Evolutionary conservation across 108 stramenopile species (phyloP), one percentile per base, ranked within the genome.

Genomic region (Nannochloropsis oceanica): DNA sequence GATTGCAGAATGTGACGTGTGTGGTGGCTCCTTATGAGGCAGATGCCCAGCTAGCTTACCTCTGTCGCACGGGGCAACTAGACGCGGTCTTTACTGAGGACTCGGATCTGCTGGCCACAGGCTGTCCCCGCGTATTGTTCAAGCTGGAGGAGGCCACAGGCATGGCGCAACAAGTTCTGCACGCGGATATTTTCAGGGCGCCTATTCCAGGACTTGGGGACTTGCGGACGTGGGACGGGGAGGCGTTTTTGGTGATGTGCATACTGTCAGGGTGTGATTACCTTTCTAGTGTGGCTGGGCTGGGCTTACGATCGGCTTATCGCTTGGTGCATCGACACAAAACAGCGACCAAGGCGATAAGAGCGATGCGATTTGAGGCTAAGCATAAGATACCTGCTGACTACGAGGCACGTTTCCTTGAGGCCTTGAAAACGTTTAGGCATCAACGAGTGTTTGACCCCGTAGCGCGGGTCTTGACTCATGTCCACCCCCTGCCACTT

Each of bases 1-100:
- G 42, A 8, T 14, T 42, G 42, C 14, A 42, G 26, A 84, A 84
- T 50, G 84, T 82, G 27, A 34, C 44, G 44, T 88, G 92, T 86
- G 46, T 98, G 43, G 96, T 98, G 12, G 95, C 97, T 22, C 99
- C 99, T 1, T 99, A 98, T 87, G 99, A 99, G 92, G 96, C 98
- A 8, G 99, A 99, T 91, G 94, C 95, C 34, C 97, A 99, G 89
- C 93, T 99, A 26, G 98, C 96, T 12, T 96, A 92, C 82, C 90
- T 99, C 25, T 85, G 92, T 25, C 89, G 91, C 14, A 81, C 34
- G 26, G 90, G 90, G 13, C 25, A 73, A n/a, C 9, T 73, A n/a
- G 59, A 80, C 87, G 84, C 93, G 34, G 92, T 97, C 26, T 86
- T 97, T 22, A 94, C 95, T 24, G 98, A 97, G 90, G 99, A 99